A percentile compares a stretch with the other conserved stretches of the same genome.
These are phyloP conservation scores for Fusarium transvaalense DNA, from an alignment of 2,329 filamentous ascomycete genomes.

Conservation along the genomic window DNA sequence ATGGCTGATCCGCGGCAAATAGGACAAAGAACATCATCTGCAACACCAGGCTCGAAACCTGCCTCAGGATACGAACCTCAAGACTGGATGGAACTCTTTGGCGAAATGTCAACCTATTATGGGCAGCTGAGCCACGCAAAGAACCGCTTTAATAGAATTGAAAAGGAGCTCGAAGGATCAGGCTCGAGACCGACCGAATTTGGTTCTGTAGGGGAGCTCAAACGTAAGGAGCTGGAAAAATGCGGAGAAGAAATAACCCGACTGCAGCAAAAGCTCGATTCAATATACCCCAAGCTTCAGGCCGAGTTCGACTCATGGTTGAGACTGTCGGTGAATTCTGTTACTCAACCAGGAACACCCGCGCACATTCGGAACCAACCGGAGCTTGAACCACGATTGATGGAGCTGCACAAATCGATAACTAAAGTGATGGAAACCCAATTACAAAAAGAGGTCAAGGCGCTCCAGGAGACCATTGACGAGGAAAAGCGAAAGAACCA, in stretches of 20 bases:
- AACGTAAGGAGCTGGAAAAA: conserved; percentile 31
- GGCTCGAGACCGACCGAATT: conserved; percentile 41
- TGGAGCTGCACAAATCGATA: conserved; percentile 17
- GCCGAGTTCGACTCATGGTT: conserved; percentile 5
- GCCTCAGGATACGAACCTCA: conserved; percentile 9
- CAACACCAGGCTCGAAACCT: not conserved
- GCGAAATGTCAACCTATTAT: conserved; percentile 40
- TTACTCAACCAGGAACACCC: conserved; percentile 2
- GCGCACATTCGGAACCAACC: not conserved
- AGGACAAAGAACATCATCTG: conserved; percentile 13
- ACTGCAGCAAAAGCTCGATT: conserved; percentile 15
- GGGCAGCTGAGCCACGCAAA: conserved; percentile 35
- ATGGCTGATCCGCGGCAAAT: conserved; percentile 6
- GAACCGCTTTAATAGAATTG: conserved; percentile 32
- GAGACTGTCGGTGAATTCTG: not conserved
- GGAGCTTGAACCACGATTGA: conserved; percentile 6
- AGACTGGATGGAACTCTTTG: conserved; percentile 39
- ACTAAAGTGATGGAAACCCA: conserved; percentile 9
- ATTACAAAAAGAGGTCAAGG: conserved; percentile 30
- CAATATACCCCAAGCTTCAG: conserved; percentile 23
- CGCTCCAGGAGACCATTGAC: conserved; percentile 26
- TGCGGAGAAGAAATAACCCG: conserved; percentile 19
- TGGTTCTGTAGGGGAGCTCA: conserved; percentile 33
- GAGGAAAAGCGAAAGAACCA: conserved; percentile 29
- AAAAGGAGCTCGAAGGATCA: conserved; percentile 27